Conservation (phyloP, 2,329 filamentous ascomycete species). For the Epichloe typhina region DNA sequence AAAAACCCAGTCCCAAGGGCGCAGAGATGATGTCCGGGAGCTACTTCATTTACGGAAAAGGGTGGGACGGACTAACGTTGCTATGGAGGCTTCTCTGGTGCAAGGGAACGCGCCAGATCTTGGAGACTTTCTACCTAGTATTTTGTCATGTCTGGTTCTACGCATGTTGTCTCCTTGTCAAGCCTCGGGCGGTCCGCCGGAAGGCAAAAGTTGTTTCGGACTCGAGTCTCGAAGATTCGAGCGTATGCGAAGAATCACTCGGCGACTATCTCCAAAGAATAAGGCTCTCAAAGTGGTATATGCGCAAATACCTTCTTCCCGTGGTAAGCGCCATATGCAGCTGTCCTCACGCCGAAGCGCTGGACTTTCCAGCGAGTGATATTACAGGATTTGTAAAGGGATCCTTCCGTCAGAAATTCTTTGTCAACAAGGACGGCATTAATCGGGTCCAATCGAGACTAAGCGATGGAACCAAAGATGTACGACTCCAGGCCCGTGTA, state of each 20-base stretch:
- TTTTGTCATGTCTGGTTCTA: conserved; percentile 41
- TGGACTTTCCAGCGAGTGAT: conserved; percentile 40
- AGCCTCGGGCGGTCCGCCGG: conserved; percentile 15
- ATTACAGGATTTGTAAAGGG: conserved; percentile 35
- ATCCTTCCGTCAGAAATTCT: conserved; percentile 35
- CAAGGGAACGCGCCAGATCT: conserved; percentile 23
- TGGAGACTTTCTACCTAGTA: conserved; percentile 30
- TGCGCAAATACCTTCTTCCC: conserved; percentile 37
- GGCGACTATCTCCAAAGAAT: conserved; percentile 34
- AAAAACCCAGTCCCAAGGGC: background rate
- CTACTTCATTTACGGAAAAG: conserved; percentile 42
- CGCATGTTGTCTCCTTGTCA: conserved; percentile 34
- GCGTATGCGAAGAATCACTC: background rate
- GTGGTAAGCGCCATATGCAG: conserved; percentile 41
- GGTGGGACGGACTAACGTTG: conserved; percentile 35
- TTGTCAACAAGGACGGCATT: conserved; percentile 36
- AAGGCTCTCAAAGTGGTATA: conserved; percentile 32
- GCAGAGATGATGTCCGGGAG: conserved; percentile 15
- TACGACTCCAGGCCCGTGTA: conserved; percentile 28
- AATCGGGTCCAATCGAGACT: conserved; percentile 34
- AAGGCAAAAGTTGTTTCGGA: background rate
- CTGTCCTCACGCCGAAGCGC: conserved; percentile 36
- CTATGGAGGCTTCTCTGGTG: conserved; percentile 23
- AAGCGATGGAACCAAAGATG: conserved; percentile 21
- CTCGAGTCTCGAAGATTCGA: no score